Evolutionary conservation across 2,329 filamentous ascomycete genomes (phyloP), one percentile per base, ranked within the genome.

Genomic region (Blastomyces parvus): DNA sequence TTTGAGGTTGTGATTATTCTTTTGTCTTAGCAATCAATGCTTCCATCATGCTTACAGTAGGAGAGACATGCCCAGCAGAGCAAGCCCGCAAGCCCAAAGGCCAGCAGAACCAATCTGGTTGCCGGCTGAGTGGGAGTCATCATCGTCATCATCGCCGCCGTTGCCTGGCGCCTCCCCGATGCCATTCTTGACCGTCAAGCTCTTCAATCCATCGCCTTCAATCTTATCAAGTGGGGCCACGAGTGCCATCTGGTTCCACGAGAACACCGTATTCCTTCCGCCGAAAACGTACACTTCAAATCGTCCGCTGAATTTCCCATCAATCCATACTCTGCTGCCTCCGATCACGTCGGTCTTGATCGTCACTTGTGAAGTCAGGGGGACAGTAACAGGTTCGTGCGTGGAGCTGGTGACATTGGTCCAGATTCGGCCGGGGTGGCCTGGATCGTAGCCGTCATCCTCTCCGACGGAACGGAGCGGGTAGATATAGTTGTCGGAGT

Each of bases 231-330:
- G 63, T 0, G 81, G 81, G 9, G 81, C 81, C 14, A 83, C 82
- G 67, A 84, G 79, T 0, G 82, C 81, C 81, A 84, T 84, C 69
- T 83, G 81, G 64, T 78, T 82, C 82, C 81, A 84, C 40, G 80
- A 82, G 57, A 82, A 80, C 58, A 78, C 64, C 8, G 74, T 78
- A 63, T 84, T 84, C 40, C 74, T 75, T 1, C 82, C 82, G 0
- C 82, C 82, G 66, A 77, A 84, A 0, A 84, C 78, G 64, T 81
- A 82, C 0, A 83, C 81, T 65, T 84, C 82, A 61, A 83, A 84
- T 11, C 82, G 70, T 0, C 82, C 82, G 0, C 66, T 74, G 57
- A 83, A 82, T 0, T 66, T 57, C 8, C 74, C 77, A 63, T 82
- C 68, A 0, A 82, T 66, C 79, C 80, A 84, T 0, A 79, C 80